A percentile compares a stretch with the other conserved stretches of the same genome.
phyloP scores from a whole-genome alignment of 768 basidiomycete species.

The Rhizopogon vulgaris region DNA sequence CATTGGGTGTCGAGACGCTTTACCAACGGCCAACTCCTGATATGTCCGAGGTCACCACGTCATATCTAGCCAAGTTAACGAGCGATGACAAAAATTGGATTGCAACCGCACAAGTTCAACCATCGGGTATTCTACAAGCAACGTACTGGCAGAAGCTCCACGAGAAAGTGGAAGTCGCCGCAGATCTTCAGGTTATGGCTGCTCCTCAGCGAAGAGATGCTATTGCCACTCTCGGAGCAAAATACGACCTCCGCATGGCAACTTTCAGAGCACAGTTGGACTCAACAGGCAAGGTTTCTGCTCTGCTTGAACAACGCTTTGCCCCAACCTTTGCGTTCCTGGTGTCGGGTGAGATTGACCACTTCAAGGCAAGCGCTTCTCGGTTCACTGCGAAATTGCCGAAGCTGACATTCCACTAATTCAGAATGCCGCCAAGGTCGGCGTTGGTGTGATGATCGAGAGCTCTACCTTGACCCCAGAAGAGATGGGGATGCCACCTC shows the following conservation, averaged over 20 bases:
- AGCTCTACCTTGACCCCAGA: conserved; percentile 73
- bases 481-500: conserved; percentile 68
- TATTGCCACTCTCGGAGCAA: conserved; percentile 88
- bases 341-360: conserved; percentile 95
- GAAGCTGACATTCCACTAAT: conserved; percentile 1
- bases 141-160: conserved; percentile 96
- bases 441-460: conserved; percentile 98
- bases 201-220: conserved; percentile 82
- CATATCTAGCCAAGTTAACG: conserved; percentile 79
- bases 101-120: conserved; percentile 86
- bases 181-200: conserved; percentile 81
- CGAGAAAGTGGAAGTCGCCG: conserved; percentile 96
- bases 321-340: conserved; percentile 93
- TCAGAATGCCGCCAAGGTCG: conserved; percentile 90
- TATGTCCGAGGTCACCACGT: conserved; percentile 61
- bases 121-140: conserved; percentile 76
- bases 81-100: conserved; percentile 76
- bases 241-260: conserved; percentile 92
- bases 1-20: conserved; percentile 80
- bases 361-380: conserved; percentile 73
- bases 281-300: conserved; percentile 91
- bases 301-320: conserved; percentile 92
- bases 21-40: conserved; percentile 75
- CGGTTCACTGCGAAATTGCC: neutral
- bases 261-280: conserved; percentile 95